Percentiles rank a stretch among this genome's conserved stretches.
phyloP scores from a whole-genome alignment of 2,329 filamentous ascomycete genomes.

The Aspergillus sojae region DNA sequence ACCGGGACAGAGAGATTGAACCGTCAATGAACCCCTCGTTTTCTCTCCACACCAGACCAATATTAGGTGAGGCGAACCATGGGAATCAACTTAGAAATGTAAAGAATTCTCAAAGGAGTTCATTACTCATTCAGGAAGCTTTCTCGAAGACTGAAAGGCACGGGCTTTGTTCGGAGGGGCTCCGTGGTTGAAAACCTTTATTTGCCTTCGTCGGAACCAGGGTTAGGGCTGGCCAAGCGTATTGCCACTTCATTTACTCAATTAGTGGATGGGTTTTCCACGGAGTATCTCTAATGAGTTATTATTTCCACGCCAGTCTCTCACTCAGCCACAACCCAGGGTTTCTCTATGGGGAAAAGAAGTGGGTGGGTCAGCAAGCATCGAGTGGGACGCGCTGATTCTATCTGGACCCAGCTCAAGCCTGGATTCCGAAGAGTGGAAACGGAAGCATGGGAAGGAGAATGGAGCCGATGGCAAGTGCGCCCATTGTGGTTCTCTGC shows the following conservation, averaged over 20 bases:
- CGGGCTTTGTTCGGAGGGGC: background rate
- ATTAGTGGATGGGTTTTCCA: background rate
- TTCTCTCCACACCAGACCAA: background rate
- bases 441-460: background rate
- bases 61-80: background rate
- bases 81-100: background rate
- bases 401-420: background rate
- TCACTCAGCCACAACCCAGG: background rate
- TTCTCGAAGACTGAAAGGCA: background rate
- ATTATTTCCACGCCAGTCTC: background rate
- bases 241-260: background rate
- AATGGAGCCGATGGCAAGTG: background rate
- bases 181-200: background rate
- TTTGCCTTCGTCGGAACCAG: conserved; percentile 8
- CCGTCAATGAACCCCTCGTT: background rate
- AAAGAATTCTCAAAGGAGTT: background rate
- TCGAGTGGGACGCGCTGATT: background rate
- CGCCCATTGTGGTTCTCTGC: background rate
- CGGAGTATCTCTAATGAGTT: fast-evolving
- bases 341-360: background rate
- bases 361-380: background rate
- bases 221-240: background rate
- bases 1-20: too few relatives aligned
- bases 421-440: background rate
- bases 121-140: background rate